These are phyloP conservation scores for Sicyos baderoa DNA, from an alignment of 306 rosid genomes.

Conservation along the genomic window DNA sequence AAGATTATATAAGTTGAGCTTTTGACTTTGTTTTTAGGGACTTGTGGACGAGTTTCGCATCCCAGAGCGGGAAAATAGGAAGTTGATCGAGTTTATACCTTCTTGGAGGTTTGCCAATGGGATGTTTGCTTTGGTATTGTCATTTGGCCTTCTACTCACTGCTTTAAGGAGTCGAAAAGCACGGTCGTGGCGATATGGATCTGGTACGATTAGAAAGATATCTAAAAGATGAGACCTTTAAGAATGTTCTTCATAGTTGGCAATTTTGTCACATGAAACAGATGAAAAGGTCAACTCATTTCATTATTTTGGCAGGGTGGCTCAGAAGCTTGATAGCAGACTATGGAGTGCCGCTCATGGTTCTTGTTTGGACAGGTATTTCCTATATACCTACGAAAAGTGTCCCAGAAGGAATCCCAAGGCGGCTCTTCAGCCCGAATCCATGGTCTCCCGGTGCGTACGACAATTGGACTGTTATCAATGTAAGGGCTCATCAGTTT, in stretches of 20 bases:
- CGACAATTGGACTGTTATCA: slow-evolving; percentile 85
- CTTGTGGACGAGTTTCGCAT: slow-evolving; percentile 77
- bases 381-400: slow-evolving; percentile 68
- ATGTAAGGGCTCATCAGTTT: slow-evolving; percentile 45
- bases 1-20: background rate
- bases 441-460: slow-evolving; percentile 99
- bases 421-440: slow-evolving; percentile 90
- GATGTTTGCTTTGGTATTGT: slow-evolving; percentile 94
- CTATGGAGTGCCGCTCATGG: slow-evolving; percentile 98
- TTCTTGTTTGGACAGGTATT: slow-evolving; percentile 79
- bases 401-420: slow-evolving; percentile 79
- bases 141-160: slow-evolving; percentile 91
- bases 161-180: slow-evolving; percentile 85
- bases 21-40: slow-evolving; percentile 38
- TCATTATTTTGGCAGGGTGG: slow-evolving; percentile 49
- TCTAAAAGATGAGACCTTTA: no score
- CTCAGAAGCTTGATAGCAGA: slow-evolving; percentile 82
- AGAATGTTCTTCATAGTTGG: background rate
- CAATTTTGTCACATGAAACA: background rate
- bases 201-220: slow-evolving; percentile 41
- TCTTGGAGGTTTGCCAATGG: slow-evolving; percentile 98
- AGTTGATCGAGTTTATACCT: slow-evolving; percentile 39
- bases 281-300: background rate
- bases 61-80: slow-evolving; percentile 52
- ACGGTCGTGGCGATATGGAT: slow-evolving; percentile 93